Evolutionary conservation across 345 rosid species (phyloP).

Genomic region (Salix viminalis): DNA sequence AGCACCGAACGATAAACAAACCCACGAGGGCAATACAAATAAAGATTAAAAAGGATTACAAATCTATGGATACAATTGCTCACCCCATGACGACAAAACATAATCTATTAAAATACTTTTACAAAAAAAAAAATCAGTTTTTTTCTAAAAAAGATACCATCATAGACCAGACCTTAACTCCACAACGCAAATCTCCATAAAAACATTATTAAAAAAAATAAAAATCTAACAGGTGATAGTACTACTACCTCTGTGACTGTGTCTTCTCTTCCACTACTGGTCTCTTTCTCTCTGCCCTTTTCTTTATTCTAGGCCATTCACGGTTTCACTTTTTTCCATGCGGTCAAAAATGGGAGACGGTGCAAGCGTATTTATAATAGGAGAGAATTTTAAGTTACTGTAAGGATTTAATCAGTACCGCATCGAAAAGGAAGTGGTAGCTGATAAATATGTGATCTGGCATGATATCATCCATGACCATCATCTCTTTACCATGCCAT

Average conservation of each 20-base stretch:
- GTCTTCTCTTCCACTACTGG: not conserved
- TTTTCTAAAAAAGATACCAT: not conserved
- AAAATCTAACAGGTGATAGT: not conserved
- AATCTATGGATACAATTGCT: slow-evolving; percentile 63
- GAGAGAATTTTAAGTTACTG: not conserved
- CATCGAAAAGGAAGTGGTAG: not conserved
- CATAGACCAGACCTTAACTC: slow-evolving; percentile 8
- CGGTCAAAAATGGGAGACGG: slow-evolving; percentile 26
- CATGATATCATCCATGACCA: slow-evolving; percentile 4
- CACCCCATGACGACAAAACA: slow-evolving; percentile 30
- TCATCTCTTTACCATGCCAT: slow-evolving; percentile 5
- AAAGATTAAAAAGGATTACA: slow-evolving; percentile 31
- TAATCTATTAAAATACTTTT: slow-evolving; percentile 1
- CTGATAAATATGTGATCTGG: not conserved
- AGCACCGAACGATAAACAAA: not conserved
- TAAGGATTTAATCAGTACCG: not conserved
- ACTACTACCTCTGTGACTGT: slow-evolving; percentile 12
- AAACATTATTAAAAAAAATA: not conserved
- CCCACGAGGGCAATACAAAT: not conserved
- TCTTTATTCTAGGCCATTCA: slow-evolving; percentile 18
- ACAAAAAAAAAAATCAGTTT: no score
- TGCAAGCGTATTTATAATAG: not conserved
- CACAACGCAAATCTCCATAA: slow-evolving; percentile 28
- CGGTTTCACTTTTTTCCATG: slow-evolving; percentile 27
- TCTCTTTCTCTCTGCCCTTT: slow-evolving; percentile 13